Evolutionary conservation across 352 stramenopile genomes (phyloP), one percentile per base, ranked within the genome.

Genomic region (Vaucheria bursata): DNA sequence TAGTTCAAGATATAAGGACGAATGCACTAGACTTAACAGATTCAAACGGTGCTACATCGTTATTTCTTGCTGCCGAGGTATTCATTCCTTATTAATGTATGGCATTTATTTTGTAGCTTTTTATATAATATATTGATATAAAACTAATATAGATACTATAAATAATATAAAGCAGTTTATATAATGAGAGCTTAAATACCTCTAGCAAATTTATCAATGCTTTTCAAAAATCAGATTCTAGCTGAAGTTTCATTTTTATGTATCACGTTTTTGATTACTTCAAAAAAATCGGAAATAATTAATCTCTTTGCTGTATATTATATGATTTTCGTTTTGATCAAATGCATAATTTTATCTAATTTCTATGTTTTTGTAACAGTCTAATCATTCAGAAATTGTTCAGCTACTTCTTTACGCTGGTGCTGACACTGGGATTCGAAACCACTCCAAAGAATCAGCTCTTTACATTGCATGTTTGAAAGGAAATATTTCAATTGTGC

Each of bases 381-480:
- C n/a, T n/a, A n/a, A n/a, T n/a, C n/a, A n/a, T n/a, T n/a, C n/a
- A n/a, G n/a, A n/a, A n/a, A n/a, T n/a, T 38, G 59, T 69, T 6
- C 29, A 34, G 33, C 6, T 34, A 29, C 59, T 69, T 6, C 59
- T 69, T 8, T 8, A 29, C 5, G 59, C 59, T 38, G 59, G 59
- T 38, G 59, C 59, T 38, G 59, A 69, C 59, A 38, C 18, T 4
- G 4, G 5, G 29, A 38, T 18, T 8, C 29, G 29, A 8, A 69
- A 69, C 59, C 59, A 69, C 59, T 4, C 59, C 5, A 5, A 34
- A 29, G 59, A 69, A 29, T 6, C 4, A 6, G 6, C 59, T 34
- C 59, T 69, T 6, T 69, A 69, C 59, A 69, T 69, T 18, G 59
- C 59, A 38, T 6, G 6, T 18, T 29, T 69, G 29, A 69, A 69